phyloP scores from a whole-genome alignment of 345 rosid genomes.

The Anastatica hierochuntica region DNA sequence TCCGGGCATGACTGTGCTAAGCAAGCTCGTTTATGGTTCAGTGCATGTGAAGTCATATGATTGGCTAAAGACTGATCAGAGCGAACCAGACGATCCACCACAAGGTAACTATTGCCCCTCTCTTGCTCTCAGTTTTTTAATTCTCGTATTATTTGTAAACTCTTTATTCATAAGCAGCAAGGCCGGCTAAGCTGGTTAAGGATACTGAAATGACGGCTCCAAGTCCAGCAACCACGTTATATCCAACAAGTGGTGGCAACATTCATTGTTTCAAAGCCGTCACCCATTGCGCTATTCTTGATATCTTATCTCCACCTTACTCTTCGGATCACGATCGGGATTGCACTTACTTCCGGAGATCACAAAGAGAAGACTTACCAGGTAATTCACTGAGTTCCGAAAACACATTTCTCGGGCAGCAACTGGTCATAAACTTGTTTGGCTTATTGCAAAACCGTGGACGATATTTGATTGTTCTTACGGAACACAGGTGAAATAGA shows the following conservation, averaged over 20 bases:
- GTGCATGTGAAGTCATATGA: constrained; percentile 79
- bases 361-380: constrained; percentile 43
- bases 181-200: constrained; percentile 65
- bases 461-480: too few species aligned
- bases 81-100: constrained; percentile 35
- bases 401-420: not conserved
- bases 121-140: not conserved
- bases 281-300: constrained; percentile 67
- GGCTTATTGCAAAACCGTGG: too few species aligned
- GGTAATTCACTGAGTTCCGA: constrained; percentile 30
- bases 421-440: too few species aligned
- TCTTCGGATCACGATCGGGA: constrained; percentile 48
- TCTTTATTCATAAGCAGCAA: constrained; percentile 39
- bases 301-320: constrained; percentile 68
- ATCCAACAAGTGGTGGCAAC: constrained; percentile 75
- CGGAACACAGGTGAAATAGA: constrained; percentile 42
- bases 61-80: constrained; percentile 56
- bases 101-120: constrained; percentile 37
- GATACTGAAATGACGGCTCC: constrained; percentile 65
- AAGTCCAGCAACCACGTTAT: constrained; percentile 47
- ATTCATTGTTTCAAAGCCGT: constrained; percentile 72
- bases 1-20: constrained; percentile 90
- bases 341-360: constrained; percentile 56
- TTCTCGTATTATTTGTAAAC: not conserved
- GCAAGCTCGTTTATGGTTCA: constrained; percentile 86